Evolutionary conservation across 495 filamentous ascomycete genomes (phyloP), one percentile per base, ranked within the genome.

Genomic region (Tuber brumale): DNA sequence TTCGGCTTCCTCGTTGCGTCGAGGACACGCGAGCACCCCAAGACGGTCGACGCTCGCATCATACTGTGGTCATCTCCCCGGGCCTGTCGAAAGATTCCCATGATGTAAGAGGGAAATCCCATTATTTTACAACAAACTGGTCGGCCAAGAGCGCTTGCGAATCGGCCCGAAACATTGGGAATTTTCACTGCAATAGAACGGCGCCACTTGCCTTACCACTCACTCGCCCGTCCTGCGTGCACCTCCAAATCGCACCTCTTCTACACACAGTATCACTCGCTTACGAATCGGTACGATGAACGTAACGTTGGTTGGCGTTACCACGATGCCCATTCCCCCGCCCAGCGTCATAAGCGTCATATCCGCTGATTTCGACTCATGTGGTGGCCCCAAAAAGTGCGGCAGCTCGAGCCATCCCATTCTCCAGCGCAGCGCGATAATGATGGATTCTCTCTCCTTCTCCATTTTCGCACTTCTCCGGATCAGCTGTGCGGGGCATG

Each of bases 161-260:
- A 66, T 35, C 27, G 27, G 27, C 12, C 57, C 57, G 57, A 66
- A 66, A 66, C 57, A 35, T 66, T 18, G 57, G 35, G 31, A 66
- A 66, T 18, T 66, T 66, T 35, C 57, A 19, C 57, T 19, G 12
- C 57, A 66, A 66, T 66, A 66, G 57, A 66, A 35, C 57, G 31
- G 35, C 27, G 57, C 57, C 57, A 66, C 57, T 35, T 66, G 57
- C 57, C 57, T 35, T 66, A 66, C 57, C 57, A 66, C 57, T 66
- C 27, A 66, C 14, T 35, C 57, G 57, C 27, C 57, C 27, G 27
- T 14, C 14, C 57, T 14, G 9, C 12, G 27, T 35, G 14, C 57
- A 5, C 57, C 27, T 19, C 35, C 57, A 10, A 66, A 35, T 66
- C 57, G 14, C 27, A 66, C 57, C 57, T 35, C 57, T 35, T 66